A percentile compares a stretch with the other conserved stretches of the same genome.
Conservation (phyloP, 306 rosid species). For the Prunus dulcis region DNA sequence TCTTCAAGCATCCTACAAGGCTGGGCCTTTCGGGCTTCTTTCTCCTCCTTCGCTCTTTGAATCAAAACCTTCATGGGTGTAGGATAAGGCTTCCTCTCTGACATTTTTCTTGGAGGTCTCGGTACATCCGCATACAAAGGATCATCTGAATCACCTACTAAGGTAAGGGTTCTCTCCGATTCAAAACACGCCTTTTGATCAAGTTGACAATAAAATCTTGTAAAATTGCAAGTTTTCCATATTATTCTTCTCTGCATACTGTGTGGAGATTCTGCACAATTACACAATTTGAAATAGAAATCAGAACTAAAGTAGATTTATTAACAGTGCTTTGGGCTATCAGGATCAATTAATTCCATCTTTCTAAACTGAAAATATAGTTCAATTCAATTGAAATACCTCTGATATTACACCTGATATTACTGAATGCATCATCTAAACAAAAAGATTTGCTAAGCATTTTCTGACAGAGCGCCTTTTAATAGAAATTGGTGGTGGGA, state of each 20-base stretch:
- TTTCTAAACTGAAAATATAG: too few relatives aligned
- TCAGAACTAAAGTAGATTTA: background rate
- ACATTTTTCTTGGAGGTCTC: conserved; percentile 37
- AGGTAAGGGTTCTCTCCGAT: conserved; percentile 19
- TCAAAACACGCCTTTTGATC: conserved; percentile 23
- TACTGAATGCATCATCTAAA: too few relatives aligned
- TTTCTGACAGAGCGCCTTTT: too few relatives aligned
- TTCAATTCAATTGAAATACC: too few relatives aligned
- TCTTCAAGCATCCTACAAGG: conserved; percentile 60
- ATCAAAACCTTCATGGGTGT: conserved; percentile 80
- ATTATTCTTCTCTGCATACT: conserved; percentile 30
- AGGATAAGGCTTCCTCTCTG: conserved; percentile 67
- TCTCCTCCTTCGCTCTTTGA: conserved; percentile 61
- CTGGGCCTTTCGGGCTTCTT: conserved; percentile 52
- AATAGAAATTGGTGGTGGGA: too few relatives aligned
- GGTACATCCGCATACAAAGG: conserved; percentile 58
- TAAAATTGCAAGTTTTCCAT: background rate
- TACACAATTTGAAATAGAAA: background rate
- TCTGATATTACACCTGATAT: too few relatives aligned
- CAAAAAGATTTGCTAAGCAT: too few relatives aligned
- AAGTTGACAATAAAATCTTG: conserved; percentile 19
- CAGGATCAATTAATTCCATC: too few relatives aligned
- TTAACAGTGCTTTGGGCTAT: too few relatives aligned
- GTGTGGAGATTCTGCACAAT: background rate
- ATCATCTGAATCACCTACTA: conserved; percentile 15